Conservation (phyloP, 257 asterid genomes). For the Nicotiana paniculata region DNA sequence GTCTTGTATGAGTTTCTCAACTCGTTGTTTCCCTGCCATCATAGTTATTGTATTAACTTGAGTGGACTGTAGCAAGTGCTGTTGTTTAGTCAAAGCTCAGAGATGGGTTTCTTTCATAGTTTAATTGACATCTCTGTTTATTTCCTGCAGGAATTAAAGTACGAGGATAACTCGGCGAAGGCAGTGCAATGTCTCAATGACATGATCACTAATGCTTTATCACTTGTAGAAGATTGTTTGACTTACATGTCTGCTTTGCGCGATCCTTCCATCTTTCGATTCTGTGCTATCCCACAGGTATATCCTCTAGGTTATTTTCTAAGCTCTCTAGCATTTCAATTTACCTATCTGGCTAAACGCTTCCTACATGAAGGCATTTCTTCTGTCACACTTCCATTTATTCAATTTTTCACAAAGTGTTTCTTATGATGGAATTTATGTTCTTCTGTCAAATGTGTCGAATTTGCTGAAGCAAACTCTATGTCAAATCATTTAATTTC, state of each 20-base stretch:
- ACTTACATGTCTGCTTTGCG: slow-evolving; percentile 61
- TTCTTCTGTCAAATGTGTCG: background rate
- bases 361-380: background rate
- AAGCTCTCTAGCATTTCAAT: background rate
- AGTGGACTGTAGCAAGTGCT: background rate
- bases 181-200: slow-evolving; percentile 96
- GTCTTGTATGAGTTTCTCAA: background rate
- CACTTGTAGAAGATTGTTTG: slow-evolving; percentile 76
- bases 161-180: slow-evolving; percentile 75
- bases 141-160: slow-evolving; percentile 63
- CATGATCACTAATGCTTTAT: slow-evolving; percentile 87
- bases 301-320: slow-evolving; percentile 6
- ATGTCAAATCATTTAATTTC: background rate
- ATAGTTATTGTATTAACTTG: background rate
- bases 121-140: slow-evolving; percentile 13
- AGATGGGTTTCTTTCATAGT: background rate
- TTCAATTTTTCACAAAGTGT: background rate
- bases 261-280: slow-evolving; percentile 80
- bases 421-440: background rate
- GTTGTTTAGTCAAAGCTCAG: background rate
- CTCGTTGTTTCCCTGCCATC: background rate
- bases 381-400: background rate
- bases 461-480: background rate
- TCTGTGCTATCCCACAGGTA: slow-evolving; percentile 99
- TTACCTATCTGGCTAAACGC: background rate